phyloP scores from a whole-genome alignment of 306 rosid genomes.

The Amphicarpaea edgeworthii region DNA sequence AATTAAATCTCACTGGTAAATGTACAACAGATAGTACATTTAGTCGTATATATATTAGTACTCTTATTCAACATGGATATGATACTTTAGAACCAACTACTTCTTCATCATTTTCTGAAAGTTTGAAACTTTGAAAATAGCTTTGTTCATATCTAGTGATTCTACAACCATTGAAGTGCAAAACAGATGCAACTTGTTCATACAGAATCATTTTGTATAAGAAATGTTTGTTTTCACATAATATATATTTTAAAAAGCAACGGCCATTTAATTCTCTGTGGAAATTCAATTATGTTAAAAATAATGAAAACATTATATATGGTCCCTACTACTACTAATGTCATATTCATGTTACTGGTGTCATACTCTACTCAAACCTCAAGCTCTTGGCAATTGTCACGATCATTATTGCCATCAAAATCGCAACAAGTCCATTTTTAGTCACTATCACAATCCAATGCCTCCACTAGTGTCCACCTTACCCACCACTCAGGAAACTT shows the following conservation, averaged over 20 bases:
- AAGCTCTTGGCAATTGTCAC: not conserved
- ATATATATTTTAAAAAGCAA: not conserved
- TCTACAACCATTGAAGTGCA: not conserved
- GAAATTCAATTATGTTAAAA: not conserved
- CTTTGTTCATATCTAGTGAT: not conserved
- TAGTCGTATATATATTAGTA: not conserved
- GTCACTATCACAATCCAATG: constrained; percentile 7
- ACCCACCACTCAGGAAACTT: not conserved
- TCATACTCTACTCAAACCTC: not conserved
- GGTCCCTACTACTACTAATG: constrained; percentile 14
- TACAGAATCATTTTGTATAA: not conserved
- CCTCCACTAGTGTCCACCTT: not conserved
- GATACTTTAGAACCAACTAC: not conserved
- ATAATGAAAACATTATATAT: not conserved
- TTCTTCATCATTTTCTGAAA: not conserved
- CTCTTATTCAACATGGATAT: not conserved
- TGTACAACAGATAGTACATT: not conserved
- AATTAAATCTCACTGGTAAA: not conserved
- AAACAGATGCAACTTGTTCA: not conserved
- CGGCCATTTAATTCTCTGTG: not conserved
- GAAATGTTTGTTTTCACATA: not conserved
- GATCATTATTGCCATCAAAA: not conserved
- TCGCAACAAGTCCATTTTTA: not conserved
- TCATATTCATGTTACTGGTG: not conserved
- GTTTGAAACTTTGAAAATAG: not conserved